phyloP scores from a whole-genome alignment of 257 asterid genomes.

The Salvia hispanica region DNA sequence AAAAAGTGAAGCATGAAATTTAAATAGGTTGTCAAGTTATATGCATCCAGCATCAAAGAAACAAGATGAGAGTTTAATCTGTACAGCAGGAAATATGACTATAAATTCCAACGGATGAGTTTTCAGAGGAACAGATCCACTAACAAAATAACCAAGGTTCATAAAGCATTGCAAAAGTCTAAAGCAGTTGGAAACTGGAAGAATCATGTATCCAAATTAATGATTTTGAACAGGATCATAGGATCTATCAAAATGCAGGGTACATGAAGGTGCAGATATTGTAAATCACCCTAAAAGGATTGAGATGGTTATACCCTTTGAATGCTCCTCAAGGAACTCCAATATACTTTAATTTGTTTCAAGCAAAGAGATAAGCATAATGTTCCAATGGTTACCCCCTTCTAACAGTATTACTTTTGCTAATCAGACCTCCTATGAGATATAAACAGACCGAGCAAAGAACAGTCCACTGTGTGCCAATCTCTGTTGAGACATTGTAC shows the following conservation, averaged over 20 bases:
- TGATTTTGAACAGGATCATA: background rate
- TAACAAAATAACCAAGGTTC: slow-evolving; percentile 4
- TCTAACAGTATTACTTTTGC: too few relatives aligned
- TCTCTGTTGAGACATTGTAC: background rate
- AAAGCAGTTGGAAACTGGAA: background rate
- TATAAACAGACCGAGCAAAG: too few relatives aligned
- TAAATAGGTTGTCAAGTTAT: slow-evolving; percentile 11
- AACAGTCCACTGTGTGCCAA: too few relatives aligned
- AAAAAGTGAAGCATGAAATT: slow-evolving; percentile 6
- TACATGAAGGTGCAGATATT: background rate
- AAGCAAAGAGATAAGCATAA: too few relatives aligned
- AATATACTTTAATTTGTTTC: too few relatives aligned
- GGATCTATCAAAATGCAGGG: background rate
- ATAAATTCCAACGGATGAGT: slow-evolving; percentile 1
- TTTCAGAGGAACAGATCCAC: slow-evolving; percentile 16
- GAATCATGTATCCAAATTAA: background rate
- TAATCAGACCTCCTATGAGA: too few relatives aligned
- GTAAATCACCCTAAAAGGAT: background rate
- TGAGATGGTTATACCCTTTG: background rate
- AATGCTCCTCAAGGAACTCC: too few relatives aligned
- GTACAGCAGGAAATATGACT: background rate
- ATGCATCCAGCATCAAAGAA: slow-evolving; percentile 10
- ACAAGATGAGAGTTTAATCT: background rate
- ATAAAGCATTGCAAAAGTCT: background rate
- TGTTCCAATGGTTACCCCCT: too few relatives aligned